Evolutionary conservation across 2,329 filamentous ascomycete genomes (phyloP), one percentile per base, ranked within the genome.

Genomic region (Zelopaecilomyces penicillatus): DNA sequence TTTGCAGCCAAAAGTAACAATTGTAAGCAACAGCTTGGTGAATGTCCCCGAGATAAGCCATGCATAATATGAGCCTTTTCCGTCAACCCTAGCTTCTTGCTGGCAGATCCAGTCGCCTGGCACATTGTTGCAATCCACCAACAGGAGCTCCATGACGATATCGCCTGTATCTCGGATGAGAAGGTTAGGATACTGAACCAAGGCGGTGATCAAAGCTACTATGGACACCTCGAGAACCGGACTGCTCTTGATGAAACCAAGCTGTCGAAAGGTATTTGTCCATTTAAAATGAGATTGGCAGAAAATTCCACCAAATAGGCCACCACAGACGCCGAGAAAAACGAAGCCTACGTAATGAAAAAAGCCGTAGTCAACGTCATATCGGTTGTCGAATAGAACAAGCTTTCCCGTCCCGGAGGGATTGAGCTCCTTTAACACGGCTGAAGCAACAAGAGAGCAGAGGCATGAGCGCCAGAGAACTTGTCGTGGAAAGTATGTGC

Each of bases 361-460:
- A 1, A 71, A 58, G n/a, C 68, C 57, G 52, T 80, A 80, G n/a
- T 70, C 67, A 3, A 71, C 71, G 4, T 72, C 74, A 49, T 79
- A 80, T 41, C 74, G 71, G 4, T 76, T 80, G 52, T 81, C 75
- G 53, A 80, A 82, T 5, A 80, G 66, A 1, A 78, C 75, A 4
- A 81, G 62, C 52, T 78, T 80, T 3, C 77, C 77, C 0, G 76
- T 80, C 1, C 75, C 74, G 2, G 66, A 78, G 0, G 76, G 77
- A 53, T 81, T 78, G n/a, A 81, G 64, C 3, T 69, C 68, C 53
- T 73, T 76, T 26, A 80, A 62, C 4, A 74, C 66, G 39, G 78
- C 69, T 0, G 76, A 76, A 1, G 76, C 76, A 35, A 67, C 65
- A 4, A 80, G 59, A 1, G 73, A 78, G 58, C 76, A 80, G 26